Evolutionary conservation across 2,329 filamentous ascomycete genomes (phyloP).

Genomic region (Ascochyta lentis): DNA sequence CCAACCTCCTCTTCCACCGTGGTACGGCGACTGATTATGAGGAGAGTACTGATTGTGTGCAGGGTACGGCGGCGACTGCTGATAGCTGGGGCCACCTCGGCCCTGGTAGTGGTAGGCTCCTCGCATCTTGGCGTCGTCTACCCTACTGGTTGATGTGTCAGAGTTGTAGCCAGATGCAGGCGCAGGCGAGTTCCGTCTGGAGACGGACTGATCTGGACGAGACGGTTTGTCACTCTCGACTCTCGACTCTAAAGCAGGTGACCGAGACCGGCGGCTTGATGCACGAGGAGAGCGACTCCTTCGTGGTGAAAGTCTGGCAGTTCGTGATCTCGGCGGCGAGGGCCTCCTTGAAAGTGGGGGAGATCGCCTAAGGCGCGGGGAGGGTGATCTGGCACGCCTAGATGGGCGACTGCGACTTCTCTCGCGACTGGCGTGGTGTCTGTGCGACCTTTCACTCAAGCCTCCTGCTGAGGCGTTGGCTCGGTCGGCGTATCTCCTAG

Average conservation of each 20-base stretch:
- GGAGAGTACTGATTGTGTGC: slow-evolving; percentile 67
- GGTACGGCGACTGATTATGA: slow-evolving; percentile 67
- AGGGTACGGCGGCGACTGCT: slow-evolving; percentile 65
- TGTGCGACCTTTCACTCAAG: slow-evolving; percentile 29
- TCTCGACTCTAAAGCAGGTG: slow-evolving; percentile 28
- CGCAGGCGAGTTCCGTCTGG: slow-evolving; percentile 36
- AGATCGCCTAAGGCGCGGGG: slow-evolving; percentile 40
- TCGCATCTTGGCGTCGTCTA: slow-evolving; percentile 44
- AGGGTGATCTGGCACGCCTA: slow-evolving; percentile 40
- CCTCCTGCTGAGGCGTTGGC: slow-evolving; percentile 32
- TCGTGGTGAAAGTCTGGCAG: slow-evolving; percentile 26
- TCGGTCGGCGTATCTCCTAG: slow-evolving; percentile 36
- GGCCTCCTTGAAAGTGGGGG: slow-evolving; percentile 31
- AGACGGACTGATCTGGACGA: slow-evolving; percentile 22
- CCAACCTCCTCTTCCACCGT: slow-evolving; percentile 62
- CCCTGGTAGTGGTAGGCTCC: slow-evolving; percentile 45
- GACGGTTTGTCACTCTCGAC: slow-evolving; percentile 21
- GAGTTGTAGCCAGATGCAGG: slow-evolving; percentile 40
- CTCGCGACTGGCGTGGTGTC: slow-evolving; percentile 23
- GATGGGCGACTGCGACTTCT: slow-evolving; percentile 37
- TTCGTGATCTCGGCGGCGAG: slow-evolving; percentile 32
- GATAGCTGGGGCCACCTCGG: slow-evolving; percentile 55
- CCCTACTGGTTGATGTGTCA: slow-evolving; percentile 37
- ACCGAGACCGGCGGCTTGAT: slow-evolving; percentile 39
- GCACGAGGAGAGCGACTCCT: slow-evolving; percentile 36